Evolutionary conservation across 2,329 filamentous ascomycete genomes (phyloP).

Genomic region (Fusarium sp.): DNA sequence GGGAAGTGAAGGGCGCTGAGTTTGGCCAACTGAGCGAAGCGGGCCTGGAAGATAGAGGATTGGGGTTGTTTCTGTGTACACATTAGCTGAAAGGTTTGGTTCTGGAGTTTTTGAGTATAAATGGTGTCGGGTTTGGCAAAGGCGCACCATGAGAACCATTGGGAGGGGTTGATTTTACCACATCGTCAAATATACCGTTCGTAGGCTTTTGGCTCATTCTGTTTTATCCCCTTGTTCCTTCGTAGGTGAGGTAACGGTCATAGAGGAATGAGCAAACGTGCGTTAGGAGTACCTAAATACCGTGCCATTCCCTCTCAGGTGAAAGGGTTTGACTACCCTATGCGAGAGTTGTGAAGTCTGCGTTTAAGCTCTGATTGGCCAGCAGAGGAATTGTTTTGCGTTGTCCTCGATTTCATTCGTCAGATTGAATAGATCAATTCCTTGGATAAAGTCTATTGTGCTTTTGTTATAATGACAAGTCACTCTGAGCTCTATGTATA

Average conservation of each 20-base stretch:
- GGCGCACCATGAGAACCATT: neutral
- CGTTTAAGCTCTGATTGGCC: neutral
- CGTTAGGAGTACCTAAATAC: neutral
- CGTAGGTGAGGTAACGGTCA: neutral
- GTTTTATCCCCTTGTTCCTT: neutral
- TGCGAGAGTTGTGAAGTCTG: neutral
- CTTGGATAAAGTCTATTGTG: neutral
- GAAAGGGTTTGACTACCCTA: neutral
- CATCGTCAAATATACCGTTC: neutral
- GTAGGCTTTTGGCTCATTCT: neutral
- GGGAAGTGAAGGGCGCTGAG: neutral
- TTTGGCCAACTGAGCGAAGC: neutral
- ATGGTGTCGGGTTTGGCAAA: neutral
- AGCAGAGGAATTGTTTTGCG: neutral
- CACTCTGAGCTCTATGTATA: neutral
- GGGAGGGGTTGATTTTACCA: neutral
- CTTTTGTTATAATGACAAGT: neutral
- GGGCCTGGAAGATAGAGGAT: neutral
- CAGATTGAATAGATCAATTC: neutral
- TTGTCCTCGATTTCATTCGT: no score
- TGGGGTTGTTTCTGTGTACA: slow-evolving; percentile 23
- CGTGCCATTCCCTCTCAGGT: neutral
- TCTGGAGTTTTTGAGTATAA: slow-evolving; percentile 2
- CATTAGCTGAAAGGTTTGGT: slow-evolving; percentile 9
- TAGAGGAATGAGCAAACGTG: neutral